Base-by-base conservation (phyloP, 192 early-diverging fungal genomes). In the Gonapodya sp. region DNA sequence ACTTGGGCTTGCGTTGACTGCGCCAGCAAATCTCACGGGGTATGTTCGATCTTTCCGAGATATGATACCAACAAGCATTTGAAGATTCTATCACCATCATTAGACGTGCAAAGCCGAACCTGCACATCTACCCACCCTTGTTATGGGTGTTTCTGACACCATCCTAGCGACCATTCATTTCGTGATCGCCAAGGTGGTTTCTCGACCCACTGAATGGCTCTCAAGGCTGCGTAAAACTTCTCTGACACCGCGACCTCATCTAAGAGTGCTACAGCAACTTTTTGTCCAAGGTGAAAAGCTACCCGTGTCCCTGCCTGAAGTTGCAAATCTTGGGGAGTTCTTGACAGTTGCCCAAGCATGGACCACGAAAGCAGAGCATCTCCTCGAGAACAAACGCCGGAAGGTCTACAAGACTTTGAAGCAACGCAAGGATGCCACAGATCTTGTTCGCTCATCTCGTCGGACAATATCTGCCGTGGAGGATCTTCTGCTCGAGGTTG, bases 131-230 rank as follows among this genome's bases (percentile, higher is more conserved):
- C 75, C 75, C 30, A 77, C 31, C 8, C 75, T 77, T 16, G 14
- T 8, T 2, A 31, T 18, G 8, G 34, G 75, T 31, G 75, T 34
- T 18, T 33, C 75, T 14, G 30, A 32, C 75, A 16, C 30, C 8
- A 31, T 32, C 8, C 2, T 77, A 2, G 30, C 30, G 75, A 14
- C 18, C 8, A 14, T 31, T 14, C 18, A 32, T 77, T 18, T 14
- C 2, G 34, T 8, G 2, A 33, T 77, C 34, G 75, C 30, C 30
- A 77, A 77, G 75, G 8, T 77, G 16, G 75, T 34, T 2, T 77
- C 75, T 33, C 16, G 34, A 31, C 75, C 75, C 31, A 2, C 75
- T 34, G 75, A 77, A 33, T 77, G 75, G 75, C 75, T 77, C 34
- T 34, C 18, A 2, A 18, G 31, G 34, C 30, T 34, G 2, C 75